Base-by-base conservation (phyloP, 2,329 filamentous ascomycete species). In the Aspergillus luchuensis region DNA sequence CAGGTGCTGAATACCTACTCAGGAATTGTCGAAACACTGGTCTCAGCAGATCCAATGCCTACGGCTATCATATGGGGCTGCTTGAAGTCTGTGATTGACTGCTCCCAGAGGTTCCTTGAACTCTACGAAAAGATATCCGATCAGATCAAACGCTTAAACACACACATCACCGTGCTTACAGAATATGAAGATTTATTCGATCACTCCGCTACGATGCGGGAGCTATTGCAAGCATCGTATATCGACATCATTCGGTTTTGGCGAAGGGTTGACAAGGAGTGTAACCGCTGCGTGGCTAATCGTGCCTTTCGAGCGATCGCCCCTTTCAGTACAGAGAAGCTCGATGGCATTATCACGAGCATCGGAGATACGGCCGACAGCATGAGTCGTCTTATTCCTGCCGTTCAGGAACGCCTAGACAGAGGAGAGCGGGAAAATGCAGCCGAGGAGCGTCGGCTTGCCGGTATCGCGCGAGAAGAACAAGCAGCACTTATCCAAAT, bases 111-210 rank as follows among this genome's bases (percentile, higher is more conserved):
- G 45, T 49, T 49, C n/a, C 45, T 49, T 23, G 45, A 49, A 10
- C 23, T 49, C 3, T 49, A 49, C 13, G 45, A 49, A 8, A 49
- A 49, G 23, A 49, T 49, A 6, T 49, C 45, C 13, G 45, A 49
- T 17, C 45, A 28, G 8, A 49, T 49, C 23, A 49, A 49, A 49
- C 21, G 11, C 10, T 5, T 55, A 8, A 39, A 36, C 15, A 55
- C 52, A 3, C 52, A 55, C 28, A 15, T 55, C 10, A 21, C 23
- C 8, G 28, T 43, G 15, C 52, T 55, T 21, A 55, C 52, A 4
- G 52, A 43, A 25, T 55, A 55, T 6, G 52, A 55, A 15, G 52
- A 55, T n/a, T 17, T 55, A 28, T 55, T 55, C 25, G 45, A 28
- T n/a, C 45, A 28, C 21, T 49, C 45, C 2, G 45, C 45, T 15